Conservation (phyloP, 805 yeast species). For the Candida orba region DNA sequence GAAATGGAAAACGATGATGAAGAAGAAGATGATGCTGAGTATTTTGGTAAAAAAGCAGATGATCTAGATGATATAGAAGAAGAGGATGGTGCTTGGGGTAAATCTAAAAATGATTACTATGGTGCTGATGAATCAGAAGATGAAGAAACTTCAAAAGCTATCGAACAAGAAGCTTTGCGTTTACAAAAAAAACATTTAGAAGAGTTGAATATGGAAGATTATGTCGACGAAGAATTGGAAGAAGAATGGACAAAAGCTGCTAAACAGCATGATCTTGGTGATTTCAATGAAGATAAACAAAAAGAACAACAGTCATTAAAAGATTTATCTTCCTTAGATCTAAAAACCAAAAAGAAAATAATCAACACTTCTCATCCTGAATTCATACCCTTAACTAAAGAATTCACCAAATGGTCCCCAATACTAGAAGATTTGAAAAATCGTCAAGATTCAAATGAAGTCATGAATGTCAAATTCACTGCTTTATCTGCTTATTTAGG, state of each 20-base stretch:
- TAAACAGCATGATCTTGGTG: slow-evolving; percentile 37
- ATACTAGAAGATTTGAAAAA: slow-evolving; percentile 31
- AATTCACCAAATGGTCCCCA: slow-evolving; percentile 39
- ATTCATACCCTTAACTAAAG: slow-evolving; percentile 67
- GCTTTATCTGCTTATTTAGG: slow-evolving; percentile 80
- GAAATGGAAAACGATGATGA: slow-evolving; percentile 31
- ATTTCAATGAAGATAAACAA: slow-evolving; percentile 8
- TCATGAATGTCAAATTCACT: slow-evolving; percentile 44
- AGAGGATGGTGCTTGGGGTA: slow-evolving; percentile 42
- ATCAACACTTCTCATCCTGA: slow-evolving; percentile 73
- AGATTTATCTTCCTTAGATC: slow-evolving; percentile 44
- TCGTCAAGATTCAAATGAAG: slow-evolving; percentile 26
- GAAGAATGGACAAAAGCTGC: slow-evolving; percentile 74
- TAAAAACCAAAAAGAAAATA: slow-evolving; percentile 44
- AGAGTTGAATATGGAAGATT: slow-evolving; percentile 70
- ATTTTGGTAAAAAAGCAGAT: slow-evolving; percentile 25
- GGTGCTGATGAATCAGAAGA: slow-evolving; percentile 48
- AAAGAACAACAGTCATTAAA: slow-evolving; percentile 28
- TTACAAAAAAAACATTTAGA: slow-evolving; percentile 75
- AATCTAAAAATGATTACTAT: slow-evolving; percentile 38
- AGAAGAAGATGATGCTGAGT: slow-evolving; percentile 26
- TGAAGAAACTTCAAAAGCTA: slow-evolving; percentile 67
- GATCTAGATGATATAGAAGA: slow-evolving; percentile 26
- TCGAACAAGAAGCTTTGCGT: slow-evolving; percentile 83
- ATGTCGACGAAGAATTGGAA: slow-evolving; percentile 66